These are phyloP conservation scores for Phlegmacium glaucopus DNA, from an alignment of 768 basidiomycete species.

Conservation along the genomic window DNA sequence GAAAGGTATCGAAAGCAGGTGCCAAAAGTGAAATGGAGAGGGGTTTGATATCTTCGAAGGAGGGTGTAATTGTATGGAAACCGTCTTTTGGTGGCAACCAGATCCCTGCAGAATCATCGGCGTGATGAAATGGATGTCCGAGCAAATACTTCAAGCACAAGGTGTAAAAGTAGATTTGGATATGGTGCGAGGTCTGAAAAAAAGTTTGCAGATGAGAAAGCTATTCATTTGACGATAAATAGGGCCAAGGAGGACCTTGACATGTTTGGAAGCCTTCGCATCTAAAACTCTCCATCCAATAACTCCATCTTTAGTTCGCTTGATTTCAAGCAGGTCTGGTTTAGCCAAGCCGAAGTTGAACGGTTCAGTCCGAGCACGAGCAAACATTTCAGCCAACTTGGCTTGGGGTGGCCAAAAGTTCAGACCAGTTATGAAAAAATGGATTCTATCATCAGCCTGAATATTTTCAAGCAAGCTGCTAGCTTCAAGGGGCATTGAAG, in stretches of 20 bases:
- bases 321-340: constrained; percentile 47
- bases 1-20: constrained; percentile 36
- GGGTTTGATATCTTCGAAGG: constrained; percentile 36
- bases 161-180: constrained; percentile 51
- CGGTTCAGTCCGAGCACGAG: constrained; percentile 24
- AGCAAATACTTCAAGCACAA: constrained; percentile 41
- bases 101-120: constrained; percentile 35
- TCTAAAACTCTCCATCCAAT: constrained; percentile 45
- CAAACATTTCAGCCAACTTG: constrained; percentile 30
- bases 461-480: constrained; percentile 37
- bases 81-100: constrained; percentile 44
- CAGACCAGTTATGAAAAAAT: constrained; percentile 44
- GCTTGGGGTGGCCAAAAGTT: constrained; percentile 40
- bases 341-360: constrained; percentile 44
- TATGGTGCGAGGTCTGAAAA: constrained; percentile 44
- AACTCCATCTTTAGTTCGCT: constrained; percentile 26
- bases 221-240: neutral
- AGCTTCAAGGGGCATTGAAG: constrained; percentile 31
- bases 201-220: neutral
- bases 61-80: constrained; percentile 27
- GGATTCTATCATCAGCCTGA: constrained; percentile 37
- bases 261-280: constrained; percentile 43
- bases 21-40: constrained; percentile 37
- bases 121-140: constrained; percentile 26
- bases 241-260: constrained; percentile 35